Conservation (phyloP, 805 yeast species). For the Citeromyces matritensis region DNA sequence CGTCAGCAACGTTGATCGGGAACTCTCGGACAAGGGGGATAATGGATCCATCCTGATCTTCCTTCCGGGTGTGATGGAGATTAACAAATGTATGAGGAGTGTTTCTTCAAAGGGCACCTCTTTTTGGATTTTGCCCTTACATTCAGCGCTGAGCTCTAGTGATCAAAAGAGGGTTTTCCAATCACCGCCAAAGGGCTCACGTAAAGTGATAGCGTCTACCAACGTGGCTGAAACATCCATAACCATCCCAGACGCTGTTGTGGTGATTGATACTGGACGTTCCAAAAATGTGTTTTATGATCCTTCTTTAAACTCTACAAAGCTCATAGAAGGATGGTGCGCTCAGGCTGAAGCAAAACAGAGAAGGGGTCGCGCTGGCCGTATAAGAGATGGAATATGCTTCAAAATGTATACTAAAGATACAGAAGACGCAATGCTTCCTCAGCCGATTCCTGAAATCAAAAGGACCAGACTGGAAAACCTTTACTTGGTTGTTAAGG, state of each 20-base stretch:
- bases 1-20: slow-evolving; percentile 34
- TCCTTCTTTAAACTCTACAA: slow-evolving; percentile 48
- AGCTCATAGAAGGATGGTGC: slow-evolving; percentile 69
- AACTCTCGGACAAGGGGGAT: slow-evolving; percentile 22
- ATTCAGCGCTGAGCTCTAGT: slow-evolving; percentile 70
- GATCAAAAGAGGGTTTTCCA: slow-evolving; percentile 74
- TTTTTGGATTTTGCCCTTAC: slow-evolving; percentile 55
- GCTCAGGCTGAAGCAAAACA: slow-evolving; percentile 84
- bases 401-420: slow-evolving; percentile 63
- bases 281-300: slow-evolving; percentile 71
- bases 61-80: slow-evolving; percentile 85
- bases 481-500: slow-evolving; percentile 66
- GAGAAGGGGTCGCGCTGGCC: slow-evolving; percentile 97
- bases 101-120: slow-evolving; percentile 9
- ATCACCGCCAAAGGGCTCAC: slow-evolving; percentile 28
- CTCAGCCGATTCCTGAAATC: slow-evolving; percentile 81
- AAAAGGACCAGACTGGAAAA: slow-evolving; percentile 73
- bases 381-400: slow-evolving; percentile 73
- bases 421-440: slow-evolving; percentile 42
- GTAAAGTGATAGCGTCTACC: slow-evolving; percentile 82
- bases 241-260: slow-evolving; percentile 91
- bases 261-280: slow-evolving; percentile 77
- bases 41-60: slow-evolving; percentile 73
- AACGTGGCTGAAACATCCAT: slow-evolving; percentile 96
- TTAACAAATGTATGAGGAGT: slow-evolving; percentile 43